Conservation (phyloP, 169 alveolate genomes). For the Eimeria sp. region DNA sequence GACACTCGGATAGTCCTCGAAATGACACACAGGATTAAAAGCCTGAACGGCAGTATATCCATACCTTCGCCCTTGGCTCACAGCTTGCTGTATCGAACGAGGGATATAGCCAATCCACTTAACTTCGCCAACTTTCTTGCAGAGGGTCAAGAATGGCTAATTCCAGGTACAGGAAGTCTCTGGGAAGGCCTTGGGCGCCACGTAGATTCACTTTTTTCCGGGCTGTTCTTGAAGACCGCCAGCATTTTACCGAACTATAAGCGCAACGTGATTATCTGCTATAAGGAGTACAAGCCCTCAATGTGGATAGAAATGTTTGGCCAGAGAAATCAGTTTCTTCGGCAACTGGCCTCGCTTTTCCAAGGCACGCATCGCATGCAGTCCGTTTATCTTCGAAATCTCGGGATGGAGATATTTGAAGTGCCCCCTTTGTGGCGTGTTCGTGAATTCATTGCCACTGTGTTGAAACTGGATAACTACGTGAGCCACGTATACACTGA, state of each 20-base stretch:
- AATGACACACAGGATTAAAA: neutral
- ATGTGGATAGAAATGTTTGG: conserved; percentile 81
- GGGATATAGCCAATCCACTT: conserved; percentile 66
- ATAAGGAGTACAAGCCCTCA: conserved; percentile 80
- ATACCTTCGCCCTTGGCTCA: conserved; percentile 74
- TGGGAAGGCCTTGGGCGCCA: conserved; percentile 77
- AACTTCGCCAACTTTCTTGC: conserved; percentile 70
- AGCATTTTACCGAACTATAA: conserved; percentile 67
- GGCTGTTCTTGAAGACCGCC: conserved; percentile 77
- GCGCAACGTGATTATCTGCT: conserved; percentile 82
- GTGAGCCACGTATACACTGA: conserved; percentile 82
- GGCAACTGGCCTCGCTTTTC: conserved; percentile 74
- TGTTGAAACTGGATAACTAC: conserved; percentile 68
- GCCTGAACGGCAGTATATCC: conserved; percentile 12
- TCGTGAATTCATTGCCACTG: conserved; percentile 74
- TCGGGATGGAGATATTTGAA: conserved; percentile 85
- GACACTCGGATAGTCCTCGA: conserved; percentile 23
- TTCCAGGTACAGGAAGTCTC: conserved; percentile 72
- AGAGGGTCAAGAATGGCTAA: conserved; percentile 74
- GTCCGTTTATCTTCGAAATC: conserved; percentile 83
- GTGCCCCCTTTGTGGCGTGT: conserved; percentile 82
- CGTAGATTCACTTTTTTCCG: conserved; percentile 70
- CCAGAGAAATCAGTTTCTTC: conserved; percentile 77
- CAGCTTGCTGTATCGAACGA: conserved; percentile 55
- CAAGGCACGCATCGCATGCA: conserved; percentile 79